Conservation (phyloP, 202 grass and related monocot genomes). For the Brachypodium distachyon region DNA sequence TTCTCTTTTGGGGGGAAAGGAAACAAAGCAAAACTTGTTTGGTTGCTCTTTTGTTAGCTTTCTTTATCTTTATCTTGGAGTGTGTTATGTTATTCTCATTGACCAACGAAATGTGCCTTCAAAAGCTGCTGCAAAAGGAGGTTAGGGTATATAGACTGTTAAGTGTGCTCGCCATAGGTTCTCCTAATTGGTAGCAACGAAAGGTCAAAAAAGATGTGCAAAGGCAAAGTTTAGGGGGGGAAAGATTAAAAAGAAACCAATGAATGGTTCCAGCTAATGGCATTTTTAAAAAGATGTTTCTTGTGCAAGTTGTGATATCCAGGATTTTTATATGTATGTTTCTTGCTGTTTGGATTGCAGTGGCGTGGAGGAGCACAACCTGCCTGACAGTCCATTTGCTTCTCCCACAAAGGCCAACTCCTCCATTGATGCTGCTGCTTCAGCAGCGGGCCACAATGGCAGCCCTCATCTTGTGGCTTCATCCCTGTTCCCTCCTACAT, state of each 20-base stretch:
- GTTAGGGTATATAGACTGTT: neutral
- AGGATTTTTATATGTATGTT: conserved; percentile 19
- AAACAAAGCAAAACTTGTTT: neutral
- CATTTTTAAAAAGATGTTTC: conserved; percentile 3
- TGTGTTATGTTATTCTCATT: conserved; percentile 2
- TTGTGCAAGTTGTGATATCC: conserved; percentile 8
- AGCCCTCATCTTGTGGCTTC: conserved; percentile 35
- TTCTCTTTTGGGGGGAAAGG: conserved; percentile 23
- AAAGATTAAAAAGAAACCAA: conserved; percentile 16
- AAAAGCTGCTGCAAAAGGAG: conserved; percentile 11
- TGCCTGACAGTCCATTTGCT: conserved; percentile 72
- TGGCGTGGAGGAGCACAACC: conserved; percentile 57
- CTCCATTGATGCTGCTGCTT: neutral
- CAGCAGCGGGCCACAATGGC: conserved; percentile 7
- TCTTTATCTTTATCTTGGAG: neutral
- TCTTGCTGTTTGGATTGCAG: conserved; percentile 31
- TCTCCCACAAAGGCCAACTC: conserved; percentile 63
- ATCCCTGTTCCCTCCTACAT: conserved; percentile 36
- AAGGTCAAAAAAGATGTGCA: conserved; percentile 6
- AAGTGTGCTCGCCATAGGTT: neutral
- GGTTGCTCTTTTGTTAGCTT: neutral
- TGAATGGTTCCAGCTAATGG: conserved; percentile 5
- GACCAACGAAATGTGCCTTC: neutral
- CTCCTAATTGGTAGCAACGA: neutral
- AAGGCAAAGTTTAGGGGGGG: conserved; percentile 10